phyloP scores from a whole-genome alignment of 2,329 filamentous ascomycete species.

The Ophiostoma sp. region DNA sequence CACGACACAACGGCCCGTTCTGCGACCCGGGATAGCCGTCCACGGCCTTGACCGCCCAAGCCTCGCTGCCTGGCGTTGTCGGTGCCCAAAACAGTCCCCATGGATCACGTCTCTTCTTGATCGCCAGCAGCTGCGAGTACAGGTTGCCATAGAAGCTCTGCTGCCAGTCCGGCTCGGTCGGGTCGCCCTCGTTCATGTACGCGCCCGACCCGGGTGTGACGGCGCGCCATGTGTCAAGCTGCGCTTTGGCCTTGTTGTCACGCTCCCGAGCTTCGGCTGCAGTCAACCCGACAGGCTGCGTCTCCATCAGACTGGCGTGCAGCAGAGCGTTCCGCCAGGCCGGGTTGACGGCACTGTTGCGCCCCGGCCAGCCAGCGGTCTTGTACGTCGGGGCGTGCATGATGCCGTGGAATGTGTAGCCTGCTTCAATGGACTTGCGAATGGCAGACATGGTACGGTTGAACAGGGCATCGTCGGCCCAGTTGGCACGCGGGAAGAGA shows the following conservation, averaged over 20 bases:
- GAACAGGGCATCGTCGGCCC: slow-evolving; percentile 34
- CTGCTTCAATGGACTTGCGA: slow-evolving; percentile 38
- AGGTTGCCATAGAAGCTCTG: slow-evolving; percentile 39
- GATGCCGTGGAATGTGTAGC: slow-evolving; percentile 40
- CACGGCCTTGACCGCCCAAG: slow-evolving; percentile 25
- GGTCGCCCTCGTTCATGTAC: slow-evolving; percentile 46
- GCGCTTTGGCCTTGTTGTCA: slow-evolving; percentile 25
- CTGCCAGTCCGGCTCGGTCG: slow-evolving; percentile 40
- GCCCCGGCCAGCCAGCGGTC: slow-evolving; percentile 30
- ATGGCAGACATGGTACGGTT: slow-evolving; percentile 36
- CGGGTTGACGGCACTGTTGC: slow-evolving; percentile 31
- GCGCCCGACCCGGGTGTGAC: slow-evolving; percentile 38
- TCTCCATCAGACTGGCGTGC: slow-evolving; percentile 32
- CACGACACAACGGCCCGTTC: slow-evolving; percentile 26
- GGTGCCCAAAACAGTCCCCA: slow-evolving; percentile 39
- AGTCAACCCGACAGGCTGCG: slow-evolving; percentile 23
- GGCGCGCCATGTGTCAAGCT: slow-evolving; percentile 30
- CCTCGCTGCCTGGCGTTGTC: slow-evolving; percentile 28
- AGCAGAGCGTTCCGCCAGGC: slow-evolving; percentile 32
- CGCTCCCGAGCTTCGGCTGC: slow-evolving; percentile 19
- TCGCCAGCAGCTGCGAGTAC: slow-evolving; percentile 35
- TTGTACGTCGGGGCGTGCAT: slow-evolving; percentile 36
- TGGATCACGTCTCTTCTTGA: slow-evolving; percentile 46
- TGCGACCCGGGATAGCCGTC: slow-evolving; percentile 27
- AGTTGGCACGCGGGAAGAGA: slow-evolving; percentile 41